Evolutionary conservation across 176 grass and related monocot genomes (phyloP).

Genomic region (Oryza meridionalis): DNA sequence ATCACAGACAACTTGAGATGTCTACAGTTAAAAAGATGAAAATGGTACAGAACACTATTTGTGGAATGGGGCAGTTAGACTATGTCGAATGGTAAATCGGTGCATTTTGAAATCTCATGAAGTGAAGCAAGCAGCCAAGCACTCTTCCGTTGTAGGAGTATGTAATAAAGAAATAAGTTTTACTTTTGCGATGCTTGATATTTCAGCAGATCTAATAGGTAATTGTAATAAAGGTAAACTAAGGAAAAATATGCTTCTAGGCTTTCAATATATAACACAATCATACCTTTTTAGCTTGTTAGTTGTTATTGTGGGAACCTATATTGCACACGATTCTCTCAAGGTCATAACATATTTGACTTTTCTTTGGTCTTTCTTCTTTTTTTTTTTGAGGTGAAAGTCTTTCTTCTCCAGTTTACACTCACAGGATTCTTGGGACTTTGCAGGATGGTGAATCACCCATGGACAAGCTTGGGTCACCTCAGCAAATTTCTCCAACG

Average conservation of each 20-base stretch:
- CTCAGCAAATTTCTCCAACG: conserved; percentile 35
- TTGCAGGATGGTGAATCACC: conserved; percentile 60
- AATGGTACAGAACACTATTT: background rate
- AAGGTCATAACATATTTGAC: background rate
- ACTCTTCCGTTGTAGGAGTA: background rate
- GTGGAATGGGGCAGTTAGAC: background rate
- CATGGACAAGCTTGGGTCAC: conserved; percentile 34
- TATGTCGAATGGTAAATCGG: background rate
- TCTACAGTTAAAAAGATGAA: conserved; percentile 25
- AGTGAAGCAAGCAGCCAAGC: background rate
- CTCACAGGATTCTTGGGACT: conserved; percentile 31
- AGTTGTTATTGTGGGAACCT: background rate
- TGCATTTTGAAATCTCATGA: conserved; percentile 16
- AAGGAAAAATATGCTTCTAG: background rate
- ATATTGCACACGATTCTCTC: background rate
- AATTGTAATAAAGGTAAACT: conserved; percentile 1
- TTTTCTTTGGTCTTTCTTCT: background rate
- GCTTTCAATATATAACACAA: background rate
- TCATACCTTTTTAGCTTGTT: background rate
- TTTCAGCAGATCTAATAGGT: conserved; percentile 3
- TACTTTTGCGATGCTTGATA: background rate
- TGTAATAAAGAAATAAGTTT: background rate
- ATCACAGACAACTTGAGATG: conserved; percentile 15
- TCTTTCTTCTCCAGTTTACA: background rate
- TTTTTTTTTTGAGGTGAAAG: too few species aligned